Evolutionary conservation across 768 basidiomycete genomes (phyloP), one percentile per base, ranked within the genome.

Genomic region (Phanerodontia chrysosporium): DNA sequence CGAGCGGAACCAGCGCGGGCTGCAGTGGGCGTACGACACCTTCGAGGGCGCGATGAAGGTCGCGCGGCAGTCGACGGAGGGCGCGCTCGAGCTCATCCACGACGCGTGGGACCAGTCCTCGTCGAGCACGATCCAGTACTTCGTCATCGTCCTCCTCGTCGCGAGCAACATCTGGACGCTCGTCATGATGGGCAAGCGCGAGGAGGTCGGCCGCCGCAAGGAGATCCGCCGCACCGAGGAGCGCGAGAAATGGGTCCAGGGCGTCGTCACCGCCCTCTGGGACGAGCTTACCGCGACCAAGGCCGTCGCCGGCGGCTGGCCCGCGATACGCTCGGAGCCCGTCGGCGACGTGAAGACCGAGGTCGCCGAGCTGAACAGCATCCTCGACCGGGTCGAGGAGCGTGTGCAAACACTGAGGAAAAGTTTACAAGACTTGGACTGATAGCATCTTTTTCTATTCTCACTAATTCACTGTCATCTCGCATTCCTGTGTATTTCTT

Each of bases 11-110:
- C 81, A 78, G 58, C 87, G 89, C 18, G 85, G 85, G 0, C 73
- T 92, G 62, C 92, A 94, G 66, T 94, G 92, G 92, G 91, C 91
- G 2, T 90, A 84, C 75, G 92, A 94, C 64, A 94, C 92, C 49
- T 81, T 90, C 70, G 86, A 86, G 29, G 92, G 90, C 10, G 86
- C 92, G 1, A 80, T 75, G 60, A 78, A 81, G 62, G 91, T 94
- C 60, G 90, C 83, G 29, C 76, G 74, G 66, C 83, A 84, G 67
- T 90, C 88, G 60, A 82, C 89, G 45, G 77, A 73, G 48, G 89
- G 84, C 21, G 87, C 89, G 25, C 68, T 92, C 60, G 92, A 92
- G 75, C 84, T 94, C 45, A 76, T 94, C 58, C 76, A 73, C 55
- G 92, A 94, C 66, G 85, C 84, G 0, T 90, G 88, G 89, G 90